Evolutionary conservation across 2,329 filamentous ascomycete genomes (phyloP).

Genomic region (Myriosclerotinia duriaeana): DNA sequence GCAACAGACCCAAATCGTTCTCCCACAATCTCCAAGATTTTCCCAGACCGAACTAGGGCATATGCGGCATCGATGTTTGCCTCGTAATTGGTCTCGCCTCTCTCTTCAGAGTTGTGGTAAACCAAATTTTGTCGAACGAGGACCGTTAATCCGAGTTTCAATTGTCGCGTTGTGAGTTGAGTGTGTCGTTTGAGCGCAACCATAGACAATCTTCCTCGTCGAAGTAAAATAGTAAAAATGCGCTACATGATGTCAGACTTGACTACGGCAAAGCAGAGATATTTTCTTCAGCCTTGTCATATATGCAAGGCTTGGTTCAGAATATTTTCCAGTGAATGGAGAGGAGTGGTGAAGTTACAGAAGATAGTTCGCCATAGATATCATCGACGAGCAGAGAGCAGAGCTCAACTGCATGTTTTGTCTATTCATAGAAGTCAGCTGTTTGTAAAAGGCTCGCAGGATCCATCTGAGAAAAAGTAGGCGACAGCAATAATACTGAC

Average conservation of each 20-base stretch:
- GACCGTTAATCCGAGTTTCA: constrained; percentile 78
- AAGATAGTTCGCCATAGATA: constrained; percentile 85
- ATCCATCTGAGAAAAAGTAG: constrained; percentile 32
- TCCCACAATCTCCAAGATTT: constrained; percentile 74
- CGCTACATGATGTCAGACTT: constrained; percentile 55
- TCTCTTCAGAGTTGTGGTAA: constrained; percentile 60
- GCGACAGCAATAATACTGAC: constrained; percentile 24
- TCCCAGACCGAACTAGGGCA: constrained; percentile 75
- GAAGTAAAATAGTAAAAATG: constrained; percentile 77
- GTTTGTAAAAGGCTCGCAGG: background rate
- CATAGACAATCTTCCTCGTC: constrained; percentile 74
- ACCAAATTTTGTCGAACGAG: constrained; percentile 87
- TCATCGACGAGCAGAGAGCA: constrained; percentile 87
- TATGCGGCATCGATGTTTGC: constrained; percentile 80
- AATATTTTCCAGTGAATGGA: constrained; percentile 5
- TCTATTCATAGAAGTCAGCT: constrained; percentile 45
- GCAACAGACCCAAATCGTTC: constrained; percentile 73
- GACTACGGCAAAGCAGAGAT: constrained; percentile 9
- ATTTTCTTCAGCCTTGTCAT: constrained; percentile 26
- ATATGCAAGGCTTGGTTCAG: constrained; percentile 9
- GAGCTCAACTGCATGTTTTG: constrained; percentile 78
- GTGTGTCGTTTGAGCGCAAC: constrained; percentile 69
- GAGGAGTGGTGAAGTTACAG: constrained; percentile 58
- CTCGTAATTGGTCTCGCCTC: constrained; percentile 72
- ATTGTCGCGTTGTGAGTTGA: constrained; percentile 68